phyloP scores from a whole-genome alignment of 1,284 basidiomycete species.

The Puccinia polysora region DNA sequence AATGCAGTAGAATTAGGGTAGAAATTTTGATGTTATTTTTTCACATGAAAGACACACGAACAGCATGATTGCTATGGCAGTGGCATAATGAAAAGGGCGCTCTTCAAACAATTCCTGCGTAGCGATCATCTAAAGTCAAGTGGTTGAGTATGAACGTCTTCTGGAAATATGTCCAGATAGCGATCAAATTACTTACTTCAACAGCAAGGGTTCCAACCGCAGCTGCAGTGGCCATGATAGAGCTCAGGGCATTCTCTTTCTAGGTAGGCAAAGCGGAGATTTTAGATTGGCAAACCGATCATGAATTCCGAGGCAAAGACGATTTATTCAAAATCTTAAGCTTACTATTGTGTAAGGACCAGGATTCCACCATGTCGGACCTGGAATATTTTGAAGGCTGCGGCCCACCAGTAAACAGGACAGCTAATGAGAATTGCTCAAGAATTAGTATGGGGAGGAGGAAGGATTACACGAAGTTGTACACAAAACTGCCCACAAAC shows the following conservation, averaged over 20 bases:
- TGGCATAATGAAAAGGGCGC: constrained; percentile 41
- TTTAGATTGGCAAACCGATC: too few species aligned
- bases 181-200: constrained; percentile 43
- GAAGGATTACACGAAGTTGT: not conserved
- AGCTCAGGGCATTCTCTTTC: constrained; percentile 40
- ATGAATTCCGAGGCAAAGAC: not conserved
- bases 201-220: constrained; percentile 38
- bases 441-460: not conserved
- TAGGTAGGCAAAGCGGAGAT: too few species aligned
- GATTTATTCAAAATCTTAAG: not conserved
- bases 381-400: constrained; percentile 37
- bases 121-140: constrained; percentile 34
- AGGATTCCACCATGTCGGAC: constrained; percentile 42
- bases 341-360: constrained; percentile 35
- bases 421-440: constrained; percentile 11
- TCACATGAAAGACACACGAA: not conserved
- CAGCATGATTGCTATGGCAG: constrained; percentile 42
- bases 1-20: not conserved
- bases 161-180: not conserved
- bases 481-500: constrained; percentile 1
- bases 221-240: constrained; percentile 43
- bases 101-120: constrained; percentile 40
- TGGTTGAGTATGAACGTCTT: not conserved
- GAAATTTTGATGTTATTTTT: not conserved
- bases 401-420: constrained; percentile 38